Base-by-base conservation (phyloP, 1,284 basidiomycete genomes). In the Moniliophthora roreri region DNA sequence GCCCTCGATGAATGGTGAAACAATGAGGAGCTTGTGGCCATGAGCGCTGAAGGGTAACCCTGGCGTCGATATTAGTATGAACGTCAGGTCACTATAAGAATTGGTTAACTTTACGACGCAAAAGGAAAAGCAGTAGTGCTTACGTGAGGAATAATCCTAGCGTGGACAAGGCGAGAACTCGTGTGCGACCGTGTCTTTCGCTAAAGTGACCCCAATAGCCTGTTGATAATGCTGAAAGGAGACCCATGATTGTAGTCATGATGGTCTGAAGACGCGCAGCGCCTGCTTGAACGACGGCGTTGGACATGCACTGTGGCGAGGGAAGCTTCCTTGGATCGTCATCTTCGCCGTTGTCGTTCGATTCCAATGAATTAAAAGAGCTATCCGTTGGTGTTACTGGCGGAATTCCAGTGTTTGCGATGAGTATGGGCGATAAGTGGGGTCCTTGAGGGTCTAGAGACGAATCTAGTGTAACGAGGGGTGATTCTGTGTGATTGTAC, bases 181-280 rank as follows among this genome's bases (percentile, higher is more conserved):
- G 80, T 4, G 84, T 89, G 24, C 94, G 79, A 9, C 94, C 94
- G 54, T 87, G 70, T 16, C 84, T 76, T 65, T 95, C 92, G 7
- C 91, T 86, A 42, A 88, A 87, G 54, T 82, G 81, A 35, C 91
- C 91, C 94, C 94, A 97, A 80, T 85, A 93, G 8, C 89, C 91
- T 0, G 92, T 92, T 1, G 91, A 93, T 32, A 95, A 68, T 0
- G 90, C 92, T 3, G 89, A 88, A 3, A 95, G 77, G 4, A 85
- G 62, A n/a, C 94, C 94, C 80, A 89, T 87, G 4, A 79, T 85
- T 5, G 87, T 82, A 0, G 85, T 90, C 77, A 88, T 81, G 54
- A 82, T 76, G 2, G 81, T 84, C 63, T 91, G 89, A 10, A 89
- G 69, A 35, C 78, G 77, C 10, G 87, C 88, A 0, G 88, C 85